Base-by-base conservation (phyloP, 768 basidiomycete species). In the Nidularia sp. region DNA sequence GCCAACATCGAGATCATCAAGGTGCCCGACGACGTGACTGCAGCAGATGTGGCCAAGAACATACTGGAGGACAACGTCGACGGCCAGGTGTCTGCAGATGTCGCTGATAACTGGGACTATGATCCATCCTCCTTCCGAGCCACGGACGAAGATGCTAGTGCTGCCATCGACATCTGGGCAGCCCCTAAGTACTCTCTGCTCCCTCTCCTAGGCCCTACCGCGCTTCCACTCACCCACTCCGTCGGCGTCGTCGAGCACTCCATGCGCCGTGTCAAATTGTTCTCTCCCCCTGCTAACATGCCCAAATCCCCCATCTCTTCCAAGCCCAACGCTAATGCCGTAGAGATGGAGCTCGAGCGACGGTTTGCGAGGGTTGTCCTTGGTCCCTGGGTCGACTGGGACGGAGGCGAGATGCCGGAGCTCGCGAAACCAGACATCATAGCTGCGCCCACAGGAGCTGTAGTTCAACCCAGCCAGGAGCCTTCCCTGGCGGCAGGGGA, bases 201-300 rank as follows among this genome's bases (percentile, higher is more conserved):
- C 51, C 59, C 65, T 4, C 60, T 72, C 47, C 63, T 80, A 8
- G 82, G 79, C 3, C 73, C 75, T 9, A 73, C 73, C 5, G 53
- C 58, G 18, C 62, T 84, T 32, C 78, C 83, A 5, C 55, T 74
- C 45, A 81, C 83, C 4, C 81, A 83, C 55, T 69, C 70, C 18
- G 70, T 75, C 3, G 80, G 82, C 31, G 64, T 85, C 36, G 74
- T 80, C 33, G 86, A 88, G 64, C 68, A 68, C 34, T 82, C 81
- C 2, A 75, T 80, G 53, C 73, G 85, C 1, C 70, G 75, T 15
- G 67, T 88, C 53, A 66, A 70, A 43, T 60, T 67, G 6, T 53
- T 81, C 44, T 55, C 68, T 4, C 65, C 67, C 6, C 49, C 64
- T 18, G 33, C 32, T 42, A 31, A 29, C 13, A 9, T 50, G 34